A percentile compares a stretch with the other conserved stretches of the same genome.
Evolutionary conservation across 2,329 filamentous ascomycete species (phyloP).

Genomic region (Acephala macrosclerotiorum): DNA sequence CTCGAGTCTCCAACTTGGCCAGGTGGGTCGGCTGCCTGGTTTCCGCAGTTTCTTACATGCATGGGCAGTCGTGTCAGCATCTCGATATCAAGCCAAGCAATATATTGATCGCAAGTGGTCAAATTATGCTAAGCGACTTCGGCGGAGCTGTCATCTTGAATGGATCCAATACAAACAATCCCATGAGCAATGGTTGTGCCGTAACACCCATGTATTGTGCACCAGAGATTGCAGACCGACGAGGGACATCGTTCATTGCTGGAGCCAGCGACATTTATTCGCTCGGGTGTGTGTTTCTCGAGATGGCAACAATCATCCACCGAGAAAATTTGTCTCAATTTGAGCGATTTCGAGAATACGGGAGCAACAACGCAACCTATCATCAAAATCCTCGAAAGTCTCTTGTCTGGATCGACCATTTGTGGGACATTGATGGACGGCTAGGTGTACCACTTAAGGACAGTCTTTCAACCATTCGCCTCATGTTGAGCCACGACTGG

Average conservation of each 20-base stretch:
- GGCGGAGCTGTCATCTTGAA: conserved; percentile 15
- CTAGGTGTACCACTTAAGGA: conserved; percentile 9
- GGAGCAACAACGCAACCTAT: conserved; percentile 3
- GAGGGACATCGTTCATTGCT: not conserved
- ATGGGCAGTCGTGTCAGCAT: conserved; percentile 16
- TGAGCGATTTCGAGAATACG: conserved; percentile 15
- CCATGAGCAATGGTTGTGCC: not conserved
- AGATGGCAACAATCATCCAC: conserved; percentile 19
- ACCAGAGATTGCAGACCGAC: conserved; percentile 10
- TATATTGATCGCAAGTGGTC: conserved; percentile 5
- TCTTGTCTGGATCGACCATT: conserved; percentile 13
- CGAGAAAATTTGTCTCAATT: conserved; percentile 6
- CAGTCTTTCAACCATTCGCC: conserved; percentile 4
- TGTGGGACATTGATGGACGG: conserved; percentile 15
- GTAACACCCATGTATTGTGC: conserved; percentile 23
- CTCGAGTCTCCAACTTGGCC: conserved; percentile 10
- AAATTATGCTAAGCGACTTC: conserved; percentile 19
- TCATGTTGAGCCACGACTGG: conserved; percentile 13
- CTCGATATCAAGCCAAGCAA: conserved; percentile 25
- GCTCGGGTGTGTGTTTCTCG: conserved; percentile 19
- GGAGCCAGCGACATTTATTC: conserved; percentile 20
- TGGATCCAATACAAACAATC: not conserved
- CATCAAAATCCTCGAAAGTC: conserved; percentile 7
- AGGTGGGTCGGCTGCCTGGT: conserved; percentile 19
- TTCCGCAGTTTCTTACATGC: conserved; percentile 18